Base-by-base conservation (phyloP, 176 grass and related monocot genomes). In the Oryza meridionalis region DNA sequence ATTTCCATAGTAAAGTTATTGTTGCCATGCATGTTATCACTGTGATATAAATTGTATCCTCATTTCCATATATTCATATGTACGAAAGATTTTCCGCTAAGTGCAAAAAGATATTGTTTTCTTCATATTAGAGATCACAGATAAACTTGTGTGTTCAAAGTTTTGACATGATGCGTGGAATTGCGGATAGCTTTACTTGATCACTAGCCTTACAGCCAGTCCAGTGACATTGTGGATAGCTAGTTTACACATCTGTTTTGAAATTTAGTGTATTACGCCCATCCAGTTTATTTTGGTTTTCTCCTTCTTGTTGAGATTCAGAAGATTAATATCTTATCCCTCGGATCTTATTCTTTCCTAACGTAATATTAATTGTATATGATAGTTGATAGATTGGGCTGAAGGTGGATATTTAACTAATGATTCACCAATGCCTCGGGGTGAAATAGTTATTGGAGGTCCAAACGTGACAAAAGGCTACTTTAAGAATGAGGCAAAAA, bases 401-500 rank as follows among this genome's bases (percentile, higher is more conserved):
- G 91, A 94, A 94, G 91, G 96, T 55, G 91, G 97, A 79, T 99
- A 96, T 82, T 87, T 96, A 73, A 85, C 82, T 78, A 89, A 78
- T 64, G 93, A 99, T 92, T 83, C 55, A 72, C 96, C 96, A 69
- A 96, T 94, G 93, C 97, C 93, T 58, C 90, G 93, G n/a, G 97
- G 93, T 42, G 97, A 99, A 88, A 92, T 99, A 69, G 75, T 99
- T 50, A 92, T 94, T 80, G 97, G 97, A 40, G 97, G 97, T 61
- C 93, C 97, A 81, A 96, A 85, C 77, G 88, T 96, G 69, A 99
- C 97, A 44, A 83, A 87, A 78, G 93, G 97, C 33, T 99, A 96
- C 67, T 99, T 96, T 64, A 96, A 94, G 84, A 99, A 90, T 55
- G 84, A 89, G 61, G 88, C 94, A 44, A 99, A 99, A 92, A 99